Conservation (phyloP, 176 grass and related monocot species). For the Eremochloa ophiuroides region DNA sequence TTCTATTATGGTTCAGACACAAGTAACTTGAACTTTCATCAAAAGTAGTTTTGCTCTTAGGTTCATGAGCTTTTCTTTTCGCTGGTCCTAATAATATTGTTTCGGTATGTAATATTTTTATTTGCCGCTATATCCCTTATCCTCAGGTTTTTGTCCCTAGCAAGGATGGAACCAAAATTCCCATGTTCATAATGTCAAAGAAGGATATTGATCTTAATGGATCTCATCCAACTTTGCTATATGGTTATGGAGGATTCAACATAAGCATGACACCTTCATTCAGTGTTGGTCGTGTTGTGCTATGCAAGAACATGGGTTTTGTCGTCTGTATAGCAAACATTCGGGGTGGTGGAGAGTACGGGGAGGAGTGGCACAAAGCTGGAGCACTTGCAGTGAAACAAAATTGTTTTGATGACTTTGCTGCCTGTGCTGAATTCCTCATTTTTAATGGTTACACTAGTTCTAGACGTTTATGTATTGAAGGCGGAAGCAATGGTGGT, state of each 20-base stretch:
- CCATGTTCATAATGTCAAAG: slow-evolving; percentile 86
- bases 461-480: slow-evolving; percentile 67
- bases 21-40: not conserved
- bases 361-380: slow-evolving; percentile 98
- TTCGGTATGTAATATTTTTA: slow-evolving; percentile 14
- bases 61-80: not conserved
- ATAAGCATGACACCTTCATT: slow-evolving; percentile 81
- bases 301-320: slow-evolving; percentile 68
- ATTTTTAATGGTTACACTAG: slow-evolving; percentile 71
- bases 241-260: slow-evolving; percentile 96
- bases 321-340: slow-evolving; percentile 84
- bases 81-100: not conserved
- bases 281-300: slow-evolving; percentile 62
- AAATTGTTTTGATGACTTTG: slow-evolving; percentile 97
- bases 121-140: slow-evolving; percentile 6
- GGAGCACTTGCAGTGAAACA: slow-evolving; percentile 83
- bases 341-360: slow-evolving; percentile 95
- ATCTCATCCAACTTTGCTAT: slow-evolving; percentile 75
- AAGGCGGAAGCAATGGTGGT: slow-evolving; percentile 93
- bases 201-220: slow-evolving; percentile 75
- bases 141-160: slow-evolving; percentile 73
- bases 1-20: not conserved
- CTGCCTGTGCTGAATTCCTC: slow-evolving; percentile 72
- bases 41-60: not conserved
- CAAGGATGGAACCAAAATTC: slow-evolving; percentile 82